Conservation (phyloP, 2,329 filamentous ascomycete species). For the Phyllosticta citriasiana region DNA sequence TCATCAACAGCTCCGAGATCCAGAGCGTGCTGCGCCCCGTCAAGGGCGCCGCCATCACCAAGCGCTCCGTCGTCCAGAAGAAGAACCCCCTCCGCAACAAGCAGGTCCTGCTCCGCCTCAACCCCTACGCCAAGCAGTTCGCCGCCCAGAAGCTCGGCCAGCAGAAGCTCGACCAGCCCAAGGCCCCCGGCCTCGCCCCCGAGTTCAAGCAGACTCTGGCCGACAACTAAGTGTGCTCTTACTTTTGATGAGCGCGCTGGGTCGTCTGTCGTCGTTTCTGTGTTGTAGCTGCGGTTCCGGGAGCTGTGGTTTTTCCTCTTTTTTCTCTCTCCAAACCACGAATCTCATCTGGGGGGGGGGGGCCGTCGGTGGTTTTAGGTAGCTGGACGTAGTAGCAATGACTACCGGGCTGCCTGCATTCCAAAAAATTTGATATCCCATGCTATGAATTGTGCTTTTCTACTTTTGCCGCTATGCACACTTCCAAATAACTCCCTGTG, state of each 20-base stretch:
- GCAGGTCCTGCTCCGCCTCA: constrained; percentile 96
- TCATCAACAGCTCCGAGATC: constrained; percentile 99
- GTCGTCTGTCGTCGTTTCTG: not conserved
- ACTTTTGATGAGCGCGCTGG: constrained; percentile 5
- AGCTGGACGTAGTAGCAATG: not conserved
- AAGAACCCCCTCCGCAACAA: constrained; percentile 99
- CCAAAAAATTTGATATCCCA: not conserved
- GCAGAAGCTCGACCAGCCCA: constrained; percentile 52
- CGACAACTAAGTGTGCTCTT: constrained; percentile 35
- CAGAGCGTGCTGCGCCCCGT: constrained; percentile 89
- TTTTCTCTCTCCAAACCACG: not conserved
- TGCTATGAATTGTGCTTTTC: not conserved
- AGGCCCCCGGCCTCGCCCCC: constrained; percentile 47
- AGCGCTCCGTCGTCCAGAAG: constrained; percentile 90
- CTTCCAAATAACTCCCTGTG: too few relatives aligned
- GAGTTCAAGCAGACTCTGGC: constrained; percentile 40
- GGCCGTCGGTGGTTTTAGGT: not conserved
- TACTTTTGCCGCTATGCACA: too few relatives aligned
- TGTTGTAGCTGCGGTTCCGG: not conserved
- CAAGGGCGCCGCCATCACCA: constrained; percentile 82
- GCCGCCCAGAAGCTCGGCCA: constrained; percentile 74
- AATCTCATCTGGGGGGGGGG: not conserved
- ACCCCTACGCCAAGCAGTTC: constrained; percentile 93
- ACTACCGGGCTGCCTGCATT: not conserved
- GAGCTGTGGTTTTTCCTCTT: constrained; percentile 1